Base-by-base conservation (phyloP, 495 filamentous ascomycete species). In the Rhizodiscina lignyota region DNA sequence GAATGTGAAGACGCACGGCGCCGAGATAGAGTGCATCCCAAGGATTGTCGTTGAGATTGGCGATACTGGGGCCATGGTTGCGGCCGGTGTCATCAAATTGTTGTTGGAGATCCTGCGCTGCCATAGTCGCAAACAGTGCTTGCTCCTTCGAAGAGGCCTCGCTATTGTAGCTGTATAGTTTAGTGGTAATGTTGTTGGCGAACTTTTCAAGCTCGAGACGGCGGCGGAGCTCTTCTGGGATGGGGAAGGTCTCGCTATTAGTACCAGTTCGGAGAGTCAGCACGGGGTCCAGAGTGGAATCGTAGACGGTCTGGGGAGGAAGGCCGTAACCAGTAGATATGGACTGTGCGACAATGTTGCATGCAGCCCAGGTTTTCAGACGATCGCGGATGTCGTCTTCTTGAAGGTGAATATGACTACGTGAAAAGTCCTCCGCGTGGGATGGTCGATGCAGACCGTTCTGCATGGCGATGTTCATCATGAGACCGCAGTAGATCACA, bases 401-500 rank as follows among this genome's bases (percentile, higher is more conserved):
- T 43, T 79, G 80, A 22, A 92, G 67, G 43, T 87, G 78, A 13
- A 92, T 72, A 3, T 74, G 72, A 27, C 82, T 79, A 17, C 83
- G 72, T 18, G 79, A 80, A 55, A 93, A 94, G 56, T 94, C 85
- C 51, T 92, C 83, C 15, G 79, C 76, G 55, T 93, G 80, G 27
- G 79, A 85, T 5, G 85, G 85, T 17, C 84, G 74, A 48, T 94
- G 85, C 32, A 94, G 68, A 32, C 85, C 85, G 38, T 87, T 79
- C 42, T 87, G 83, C 56, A 86, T 86, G 11, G 85, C 81, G 35
- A 86, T 74, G 52, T 92, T 84, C 67, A 92, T 79, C 84, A 93
- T 86, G 47, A 89, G 67, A 19, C 85, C 85, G 47, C 78, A 75
- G 8, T 92, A 63, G 59, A 91, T 92, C 47, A 91, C 86, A 0